Base-by-base conservation (phyloP, 2,329 filamentous ascomycete species). In the Aspergillus vadensis region DNA sequence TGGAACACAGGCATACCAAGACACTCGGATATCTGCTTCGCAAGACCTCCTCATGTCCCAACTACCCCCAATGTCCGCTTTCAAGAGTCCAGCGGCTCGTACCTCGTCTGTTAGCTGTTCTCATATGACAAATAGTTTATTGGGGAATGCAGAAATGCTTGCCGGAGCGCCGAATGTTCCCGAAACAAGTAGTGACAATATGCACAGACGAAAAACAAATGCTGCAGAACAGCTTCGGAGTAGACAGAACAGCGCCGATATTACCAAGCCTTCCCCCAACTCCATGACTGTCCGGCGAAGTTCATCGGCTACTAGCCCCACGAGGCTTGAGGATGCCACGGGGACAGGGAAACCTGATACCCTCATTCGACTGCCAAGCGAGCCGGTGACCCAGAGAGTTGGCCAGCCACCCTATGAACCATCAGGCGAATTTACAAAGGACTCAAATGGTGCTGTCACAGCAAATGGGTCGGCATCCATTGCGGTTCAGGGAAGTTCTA, bases 1-100 rank as follows among this genome's bases (percentile, higher is more conserved):
- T 21, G 43, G 49, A 6, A 66, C 61, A 8, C 68, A 70, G 50
- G 58, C 63, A 25, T 59, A 59, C 56, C 63, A 60, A n/a, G 19
- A 8, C 17, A 39, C 54, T 39, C 39, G 36, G 38, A 30, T 48
- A 19, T 23, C 58, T 58, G 55, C 17, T 23, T 62, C 64, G 17
- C 65, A 72, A 55, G 52, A 61, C 30, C 27, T 23, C 23, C 61
- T 72, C n/a, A 59, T 64, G 36, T 71, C 70, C 7, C 71, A 73
- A 36, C 21, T 63, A 17, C 57, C 65, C 25, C 23, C 56, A 19
- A 23, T 67, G 41, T 30, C 12, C 38, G 43, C 30, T 25, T 19
- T 27, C 19, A n/a, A 19, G 30, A 30, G 19, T 19, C 19, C 36
- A 25, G 23, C 38, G 7, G 14, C 25, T 8, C 23, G n/a, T 27